phyloP scores from a whole-genome alignment of 2,329 filamentous ascomycete genomes.

The Aureobasidium sp. region DNA sequence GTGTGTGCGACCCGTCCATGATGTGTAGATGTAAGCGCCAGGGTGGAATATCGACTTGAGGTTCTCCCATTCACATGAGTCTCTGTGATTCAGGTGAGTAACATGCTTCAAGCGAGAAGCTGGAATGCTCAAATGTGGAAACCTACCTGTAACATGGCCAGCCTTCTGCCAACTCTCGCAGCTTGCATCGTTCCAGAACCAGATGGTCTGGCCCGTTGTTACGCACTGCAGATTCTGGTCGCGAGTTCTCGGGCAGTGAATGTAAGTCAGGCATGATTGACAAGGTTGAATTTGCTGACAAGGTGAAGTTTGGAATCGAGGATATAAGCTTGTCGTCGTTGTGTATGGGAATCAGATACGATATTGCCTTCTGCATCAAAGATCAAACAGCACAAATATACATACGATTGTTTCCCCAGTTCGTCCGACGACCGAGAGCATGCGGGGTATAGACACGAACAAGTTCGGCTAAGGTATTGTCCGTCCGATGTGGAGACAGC shows the following conservation, averaged over 20 bases:
- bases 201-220: constrained; percentile 44
- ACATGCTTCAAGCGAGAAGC: too few species aligned
- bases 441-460: neutral
- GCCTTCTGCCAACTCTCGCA: constrained; percentile 44
- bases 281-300: neutral
- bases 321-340: too few species aligned
- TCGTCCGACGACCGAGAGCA: neutral
- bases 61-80: constrained; percentile 49
- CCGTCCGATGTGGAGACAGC: neutral
- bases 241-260: constrained; percentile 12
- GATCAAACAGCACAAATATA: too few species aligned
- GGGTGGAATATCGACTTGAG: constrained; percentile 45
- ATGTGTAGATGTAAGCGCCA: constrained; percentile 44
- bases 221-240: constrained; percentile 31
- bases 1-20: constrained; percentile 42
- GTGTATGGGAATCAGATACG: too few species aligned
- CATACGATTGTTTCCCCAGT: too few species aligned
- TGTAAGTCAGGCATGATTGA: constrained; percentile 15
- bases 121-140: too few species aligned
- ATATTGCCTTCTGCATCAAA: too few species aligned
- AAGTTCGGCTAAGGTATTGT: neutral
- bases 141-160: constrained; percentile 42
- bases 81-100: constrained; percentile 19
- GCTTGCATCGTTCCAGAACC: constrained; percentile 40
- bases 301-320: too few species aligned